Conservation (phyloP, 164 flowering plant genomes). For the Protea cynaroides region DNA sequence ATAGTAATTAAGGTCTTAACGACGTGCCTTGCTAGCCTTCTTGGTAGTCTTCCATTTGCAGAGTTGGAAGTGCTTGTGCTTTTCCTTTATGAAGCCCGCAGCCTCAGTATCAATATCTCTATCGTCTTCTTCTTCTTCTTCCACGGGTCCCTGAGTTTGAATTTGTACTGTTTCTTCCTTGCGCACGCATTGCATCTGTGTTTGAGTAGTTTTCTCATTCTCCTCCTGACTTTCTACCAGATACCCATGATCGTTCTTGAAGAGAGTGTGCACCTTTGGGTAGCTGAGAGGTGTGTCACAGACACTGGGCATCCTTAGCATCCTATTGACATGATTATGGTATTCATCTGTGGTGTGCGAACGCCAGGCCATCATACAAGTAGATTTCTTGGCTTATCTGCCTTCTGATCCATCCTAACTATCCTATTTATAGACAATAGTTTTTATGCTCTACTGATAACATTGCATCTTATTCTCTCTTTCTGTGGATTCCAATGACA, state of each 20-base stretch:
- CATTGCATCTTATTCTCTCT: too few relatives aligned
- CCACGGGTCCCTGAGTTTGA: too few relatives aligned
- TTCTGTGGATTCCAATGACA: too few relatives aligned
- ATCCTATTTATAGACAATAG: too few relatives aligned
- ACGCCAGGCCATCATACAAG: too few relatives aligned
- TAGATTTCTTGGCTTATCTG: too few relatives aligned
- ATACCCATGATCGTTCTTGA: background rate
- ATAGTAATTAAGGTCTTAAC: too few relatives aligned
- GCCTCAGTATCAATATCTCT: conserved; percentile 24
- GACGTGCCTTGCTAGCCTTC: background rate
- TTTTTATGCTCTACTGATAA: too few relatives aligned
- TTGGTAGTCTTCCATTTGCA: conserved; percentile 40
- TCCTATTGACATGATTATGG: background rate
- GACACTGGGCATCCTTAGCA: background rate
- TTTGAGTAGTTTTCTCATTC: too few relatives aligned
- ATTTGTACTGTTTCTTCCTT: too few relatives aligned
- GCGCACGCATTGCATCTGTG: too few relatives aligned
- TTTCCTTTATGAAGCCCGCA: conserved; percentile 26
- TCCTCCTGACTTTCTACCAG: background rate
- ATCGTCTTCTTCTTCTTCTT: conserved; percentile 13
- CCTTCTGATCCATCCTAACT: too few relatives aligned
- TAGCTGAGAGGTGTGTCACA: background rate
- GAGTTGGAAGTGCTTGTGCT: conserved; percentile 34
- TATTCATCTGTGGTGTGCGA: background rate
- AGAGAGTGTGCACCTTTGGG: background rate